Base-by-base conservation (phyloP, 2,329 filamentous ascomycete genomes). In the Mycocentrospora acerina region DNA sequence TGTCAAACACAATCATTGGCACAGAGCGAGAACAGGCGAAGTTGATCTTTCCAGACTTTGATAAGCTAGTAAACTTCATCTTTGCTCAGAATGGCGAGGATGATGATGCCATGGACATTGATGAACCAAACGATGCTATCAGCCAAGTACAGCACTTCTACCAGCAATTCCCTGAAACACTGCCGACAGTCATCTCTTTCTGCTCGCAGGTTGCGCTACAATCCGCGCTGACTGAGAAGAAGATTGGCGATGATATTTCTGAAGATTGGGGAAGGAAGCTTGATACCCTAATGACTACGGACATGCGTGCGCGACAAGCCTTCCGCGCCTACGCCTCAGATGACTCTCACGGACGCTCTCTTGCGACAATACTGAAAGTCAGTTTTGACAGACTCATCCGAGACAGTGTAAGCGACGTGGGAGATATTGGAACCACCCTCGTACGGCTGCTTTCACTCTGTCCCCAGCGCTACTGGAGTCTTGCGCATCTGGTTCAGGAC, bases 201-300 rank as follows among this genome's bases (percentile, higher is more conserved):
- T 82, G 82, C 45, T 75, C 81, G 13, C 77, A 79, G 38, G 73
- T 85, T 19, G 68, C 85, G 4, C 68, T 85, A 24, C 73, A 78
- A 49, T 71, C 80, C 56, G 80, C 82, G 27, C 66, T 84, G 17
- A 41, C 53, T 15, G 60, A 68, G 10, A 70, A 71, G 10, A 59
- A 64, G 1, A 67, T 75, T 11, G 60, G 64, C 3, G 63, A 77
- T 16, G 76, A 78, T 8, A 64, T 89, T 16, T 85, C 91, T 51
- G 82, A 85, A 30, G 87, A 91, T 46, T 97, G 93, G 93, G 86
- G 90, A 60, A 77, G 83, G 30, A 85, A 86, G 51, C 73, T 97
- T 2, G 86, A 90, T 51, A 80, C 82, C 1, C 75, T 85, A 6
- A 74, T 93, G 19, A 78, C 82, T 27, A 86, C 84, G 4, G 86